Evolutionary conservation across 148 eudicot genomes (phyloP), one percentile per base, ranked within the genome.

Genomic region (Euryodendron excelsum): DNA sequence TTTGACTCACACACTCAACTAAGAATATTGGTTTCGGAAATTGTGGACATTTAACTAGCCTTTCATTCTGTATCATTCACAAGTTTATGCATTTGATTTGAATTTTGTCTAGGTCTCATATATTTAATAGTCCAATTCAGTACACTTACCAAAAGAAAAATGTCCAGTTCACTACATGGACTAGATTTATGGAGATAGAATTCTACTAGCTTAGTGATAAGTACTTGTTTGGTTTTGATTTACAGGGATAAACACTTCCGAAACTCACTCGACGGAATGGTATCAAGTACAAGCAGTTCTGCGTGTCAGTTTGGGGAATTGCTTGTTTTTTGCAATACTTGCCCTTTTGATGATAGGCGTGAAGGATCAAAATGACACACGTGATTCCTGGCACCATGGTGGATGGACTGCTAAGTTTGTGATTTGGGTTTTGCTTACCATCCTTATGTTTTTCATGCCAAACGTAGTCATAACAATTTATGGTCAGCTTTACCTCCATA

Each of bases 311-410:
- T 76, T 93, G 88, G 99, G 97, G 31, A 96, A 89, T 80, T 93
- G 87, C 80, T 86, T 96, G 84, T 96, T 96, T 83, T 96, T 96
- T 74, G 82, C 80, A 47, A 84, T 82, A 68, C 88, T 96, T 81
- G 88, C 99, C 36, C 66, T 93, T 68, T 78, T 96, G 34, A 96
- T 96, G 99, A 96, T 96, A 76, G 97, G 99, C 28, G 87, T 96
- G 28, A 96, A 96, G 83, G 99, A 96, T 82, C 98, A 93, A 81
- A 96, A 96, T 73, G 99, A 96, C 78, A 84, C 77, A 79, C 98
- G 99, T 36, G 99, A 96, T 85, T 85, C 93, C 61, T 89, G 87
- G 93, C 99, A 96, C 82, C 99, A 96, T 81, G 98, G 98, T 83
- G 99, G 98, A 84, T 96, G 99, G 99, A 79, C 82, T 74, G 89